Evolutionary conservation across 306 rosid species (phyloP).

Genomic region (Phaseolus lunatus): DNA sequence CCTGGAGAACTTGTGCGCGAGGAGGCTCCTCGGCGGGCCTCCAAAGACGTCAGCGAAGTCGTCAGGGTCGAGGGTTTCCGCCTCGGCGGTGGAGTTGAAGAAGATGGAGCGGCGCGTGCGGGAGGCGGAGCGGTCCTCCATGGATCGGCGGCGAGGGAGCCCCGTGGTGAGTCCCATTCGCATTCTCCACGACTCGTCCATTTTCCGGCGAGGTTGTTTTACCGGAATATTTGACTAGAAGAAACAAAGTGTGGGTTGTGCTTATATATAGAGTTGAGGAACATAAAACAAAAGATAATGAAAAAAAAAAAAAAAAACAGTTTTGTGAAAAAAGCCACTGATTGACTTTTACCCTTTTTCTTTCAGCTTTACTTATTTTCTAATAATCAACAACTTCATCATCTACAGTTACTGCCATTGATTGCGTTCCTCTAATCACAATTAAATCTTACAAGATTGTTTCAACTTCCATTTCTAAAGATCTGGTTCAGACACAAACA

Average conservation of each 20-base stretch:
- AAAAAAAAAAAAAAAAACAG: slow-evolving; percentile 6
- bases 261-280: slow-evolving; percentile 44
- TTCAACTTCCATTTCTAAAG: too few relatives aligned
- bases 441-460: too few relatives aligned
- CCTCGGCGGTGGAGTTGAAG: slow-evolving; percentile 29
- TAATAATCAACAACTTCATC: background rate
- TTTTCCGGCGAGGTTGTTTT: slow-evolving; percentile 35
- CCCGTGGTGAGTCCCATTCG: slow-evolving; percentile 64
- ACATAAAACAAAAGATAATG: background rate
- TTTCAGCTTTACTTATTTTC: background rate
- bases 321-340: slow-evolving; percentile 36
- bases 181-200: slow-evolving; percentile 89
- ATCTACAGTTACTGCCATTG: slow-evolving; percentile 1
- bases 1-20: slow-evolving; percentile 58
- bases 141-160: slow-evolving; percentile 71
- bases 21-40: slow-evolving; percentile 80
- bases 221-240: slow-evolving; percentile 42
- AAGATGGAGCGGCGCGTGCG: slow-evolving; percentile 47
- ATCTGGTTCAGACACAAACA: too few relatives aligned
- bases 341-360: slow-evolving; percentile 48
- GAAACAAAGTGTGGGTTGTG: slow-evolving; percentile 35
- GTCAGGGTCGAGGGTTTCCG: slow-evolving; percentile 54
- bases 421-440: background rate
- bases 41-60: slow-evolving; percentile 90
- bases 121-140: slow-evolving; percentile 53